phyloP scores from a whole-genome alignment of 164 flowering plant genomes.

The Magnolia changhungtana region DNA sequence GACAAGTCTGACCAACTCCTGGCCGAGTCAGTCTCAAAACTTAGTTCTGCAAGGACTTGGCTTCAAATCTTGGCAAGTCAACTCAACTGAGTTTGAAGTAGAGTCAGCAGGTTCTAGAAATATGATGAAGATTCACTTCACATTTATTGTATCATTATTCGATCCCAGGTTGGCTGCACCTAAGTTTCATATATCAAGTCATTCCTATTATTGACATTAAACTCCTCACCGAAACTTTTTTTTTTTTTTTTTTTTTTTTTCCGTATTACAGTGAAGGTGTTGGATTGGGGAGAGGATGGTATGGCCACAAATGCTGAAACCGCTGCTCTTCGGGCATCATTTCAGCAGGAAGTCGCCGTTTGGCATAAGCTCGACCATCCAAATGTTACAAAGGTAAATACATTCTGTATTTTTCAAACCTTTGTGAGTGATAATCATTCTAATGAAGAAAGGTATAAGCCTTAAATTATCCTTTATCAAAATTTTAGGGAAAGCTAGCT shows the following conservation, averaged over 20 bases:
- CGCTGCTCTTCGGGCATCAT: constrained; percentile 70
- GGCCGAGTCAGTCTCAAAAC: too few species aligned
- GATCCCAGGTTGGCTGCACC: background rate
- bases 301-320: constrained; percentile 69
- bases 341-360: constrained; percentile 88
- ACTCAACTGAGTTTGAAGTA: too few species aligned
- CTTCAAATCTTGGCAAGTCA: too few species aligned
- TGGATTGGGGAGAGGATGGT: constrained; percentile 99
- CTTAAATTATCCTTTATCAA: background rate
- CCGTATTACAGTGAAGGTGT: constrained; percentile 58
- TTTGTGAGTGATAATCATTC: background rate
- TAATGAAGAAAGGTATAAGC: background rate
- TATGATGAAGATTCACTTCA: background rate
- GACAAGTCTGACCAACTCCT: too few species aligned
- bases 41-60: too few species aligned
- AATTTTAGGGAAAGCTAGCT: background rate
- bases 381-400: constrained; percentile 78
- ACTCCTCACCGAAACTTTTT: background rate
- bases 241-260: background rate
- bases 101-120: too few species aligned
- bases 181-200: too few species aligned
- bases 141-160: background rate
- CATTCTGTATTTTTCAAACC: background rate
- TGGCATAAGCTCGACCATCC: constrained; percentile 98
- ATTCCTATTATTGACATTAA: background rate